Conservation (phyloP, 176 grass and related monocot species). For the Phoenix dactylifera region DNA sequence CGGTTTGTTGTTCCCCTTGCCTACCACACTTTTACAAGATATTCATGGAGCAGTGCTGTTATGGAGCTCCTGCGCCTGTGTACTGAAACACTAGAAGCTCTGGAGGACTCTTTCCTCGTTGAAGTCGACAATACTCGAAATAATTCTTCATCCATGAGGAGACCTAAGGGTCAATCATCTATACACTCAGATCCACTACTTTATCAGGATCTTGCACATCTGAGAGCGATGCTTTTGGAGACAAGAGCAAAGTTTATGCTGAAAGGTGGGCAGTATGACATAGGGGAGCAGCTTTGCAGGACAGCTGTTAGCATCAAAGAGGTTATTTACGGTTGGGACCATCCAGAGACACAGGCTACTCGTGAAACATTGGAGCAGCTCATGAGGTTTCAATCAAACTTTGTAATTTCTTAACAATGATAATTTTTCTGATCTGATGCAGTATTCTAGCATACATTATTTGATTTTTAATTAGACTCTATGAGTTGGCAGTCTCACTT, state of each 20-base stretch:
- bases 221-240: conserved; percentile 33
- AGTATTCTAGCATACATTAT: too few species aligned
- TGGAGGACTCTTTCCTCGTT: conserved; percentile 23
- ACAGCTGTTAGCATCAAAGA: conserved; percentile 40
- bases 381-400: neutral
- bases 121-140: conserved; percentile 4
- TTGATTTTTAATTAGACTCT: too few species aligned
- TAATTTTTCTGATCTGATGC: too few species aligned
- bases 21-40: conserved; percentile 1
- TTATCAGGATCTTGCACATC: conserved; percentile 23
- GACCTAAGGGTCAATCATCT: neutral
- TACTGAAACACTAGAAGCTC: conserved; percentile 18
- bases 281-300: conserved; percentile 33
- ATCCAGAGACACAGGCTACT: conserved; percentile 31
- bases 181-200: conserved; percentile 11
- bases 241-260: conserved; percentile 46
- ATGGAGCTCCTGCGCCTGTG: conserved; percentile 40
- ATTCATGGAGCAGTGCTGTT: conserved; percentile 20
- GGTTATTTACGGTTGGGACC: conserved; percentile 35
- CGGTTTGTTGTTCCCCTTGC: conserved; percentile 22
- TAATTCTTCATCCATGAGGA: conserved; percentile 3
- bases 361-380: conserved; percentile 14
- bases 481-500: too few species aligned
- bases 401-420: neutral
- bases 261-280: conserved; percentile 18